Conservation (phyloP, 1,139 yeast species). For the Sugiyamaella paludigena region DNA sequence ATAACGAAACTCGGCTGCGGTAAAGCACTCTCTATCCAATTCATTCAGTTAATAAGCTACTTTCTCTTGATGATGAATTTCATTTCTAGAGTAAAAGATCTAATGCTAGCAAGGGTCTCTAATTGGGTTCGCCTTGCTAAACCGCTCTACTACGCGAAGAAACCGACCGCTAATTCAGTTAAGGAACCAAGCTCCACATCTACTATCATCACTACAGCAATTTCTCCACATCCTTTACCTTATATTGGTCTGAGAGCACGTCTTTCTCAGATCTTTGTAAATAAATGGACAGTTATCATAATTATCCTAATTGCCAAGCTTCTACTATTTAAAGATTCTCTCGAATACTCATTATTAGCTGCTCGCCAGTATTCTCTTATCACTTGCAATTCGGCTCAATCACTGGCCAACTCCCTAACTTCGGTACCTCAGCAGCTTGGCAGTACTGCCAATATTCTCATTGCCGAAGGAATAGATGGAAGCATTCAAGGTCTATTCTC, state of each 20-base stretch:
- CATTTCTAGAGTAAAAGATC: no score
- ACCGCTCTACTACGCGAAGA: no score
- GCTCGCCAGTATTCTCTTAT: slow-evolving; percentile 29
- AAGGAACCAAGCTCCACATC: no score
- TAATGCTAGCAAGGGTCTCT: no score
- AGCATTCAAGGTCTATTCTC: slow-evolving; percentile 47
- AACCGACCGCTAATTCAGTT: no score
- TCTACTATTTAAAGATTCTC: slow-evolving; percentile 29
- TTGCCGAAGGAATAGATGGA: slow-evolving; percentile 47
- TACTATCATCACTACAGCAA: no score
- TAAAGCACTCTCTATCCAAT: no score
- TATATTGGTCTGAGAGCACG: slow-evolving; percentile 37
- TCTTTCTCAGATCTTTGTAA: slow-evolving; percentile 36
- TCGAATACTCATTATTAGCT: slow-evolving; percentile 28
- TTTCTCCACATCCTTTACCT: slow-evolving; percentile 20
- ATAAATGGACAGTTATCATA: slow-evolving; percentile 34
- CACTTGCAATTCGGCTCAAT: slow-evolving; percentile 49
- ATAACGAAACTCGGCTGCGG: no score
- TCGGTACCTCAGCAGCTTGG: slow-evolving; percentile 60
- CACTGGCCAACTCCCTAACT: slow-evolving; percentile 43
- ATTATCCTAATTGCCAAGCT: slow-evolving; percentile 37
- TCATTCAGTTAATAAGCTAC: no score
- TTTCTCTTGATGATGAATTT: no score
- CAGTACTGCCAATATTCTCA: slow-evolving; percentile 50
- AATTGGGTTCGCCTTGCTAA: no score